A percentile compares a stretch with the other conserved stretches of the same genome.
Conservation (phyloP, 768 basidiomycete species). For the Terana coerulea region DNA sequence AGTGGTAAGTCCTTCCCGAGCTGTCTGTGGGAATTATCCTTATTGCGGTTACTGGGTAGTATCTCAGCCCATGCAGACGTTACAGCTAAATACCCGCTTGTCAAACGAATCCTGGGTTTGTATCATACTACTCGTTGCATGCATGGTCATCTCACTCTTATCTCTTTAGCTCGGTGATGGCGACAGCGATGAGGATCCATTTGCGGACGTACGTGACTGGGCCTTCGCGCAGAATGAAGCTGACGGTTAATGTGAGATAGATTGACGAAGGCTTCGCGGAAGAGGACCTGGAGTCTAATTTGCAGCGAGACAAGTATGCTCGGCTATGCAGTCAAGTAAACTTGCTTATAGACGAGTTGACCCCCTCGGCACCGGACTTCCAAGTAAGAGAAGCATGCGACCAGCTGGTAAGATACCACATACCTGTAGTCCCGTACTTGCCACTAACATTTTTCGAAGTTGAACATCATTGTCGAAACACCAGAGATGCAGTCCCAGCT, state of each 20-base stretch:
- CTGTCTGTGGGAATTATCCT: neutral
- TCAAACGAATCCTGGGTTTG: slow-evolving; percentile 90
- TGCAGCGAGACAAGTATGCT: slow-evolving; percentile 92
- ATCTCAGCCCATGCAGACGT: slow-evolving; percentile 63
- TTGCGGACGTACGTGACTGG: slow-evolving; percentile 66
- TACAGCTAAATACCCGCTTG: slow-evolving; percentile 81
- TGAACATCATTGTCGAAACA: slow-evolving; percentile 69
- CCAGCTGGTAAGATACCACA: slow-evolving; percentile 60
- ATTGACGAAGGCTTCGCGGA: slow-evolving; percentile 93
- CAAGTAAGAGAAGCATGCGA: slow-evolving; percentile 83
- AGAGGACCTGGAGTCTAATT: slow-evolving; percentile 87
- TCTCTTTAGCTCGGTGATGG: slow-evolving; percentile 67
- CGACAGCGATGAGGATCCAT: slow-evolving; percentile 93
- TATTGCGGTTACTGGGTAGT: slow-evolving; percentile 26
- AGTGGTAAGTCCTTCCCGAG: slow-evolving; percentile 44
- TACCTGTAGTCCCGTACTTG: neutral
- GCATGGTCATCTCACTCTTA: neutral
- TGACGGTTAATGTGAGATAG: no score
- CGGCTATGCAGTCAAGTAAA: slow-evolving; percentile 78
- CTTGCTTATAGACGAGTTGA: slow-evolving; percentile 83
- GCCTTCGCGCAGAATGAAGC: neutral
- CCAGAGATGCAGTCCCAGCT: slow-evolving; percentile 88
- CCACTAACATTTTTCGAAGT: slow-evolving; percentile 38
- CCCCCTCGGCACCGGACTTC: slow-evolving; percentile 79
- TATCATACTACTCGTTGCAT: neutral